These are phyloP conservation scores for Centaurea solstitialis DNA, from an alignment of 129 eudicot species.

Conservation along the genomic window DNA sequence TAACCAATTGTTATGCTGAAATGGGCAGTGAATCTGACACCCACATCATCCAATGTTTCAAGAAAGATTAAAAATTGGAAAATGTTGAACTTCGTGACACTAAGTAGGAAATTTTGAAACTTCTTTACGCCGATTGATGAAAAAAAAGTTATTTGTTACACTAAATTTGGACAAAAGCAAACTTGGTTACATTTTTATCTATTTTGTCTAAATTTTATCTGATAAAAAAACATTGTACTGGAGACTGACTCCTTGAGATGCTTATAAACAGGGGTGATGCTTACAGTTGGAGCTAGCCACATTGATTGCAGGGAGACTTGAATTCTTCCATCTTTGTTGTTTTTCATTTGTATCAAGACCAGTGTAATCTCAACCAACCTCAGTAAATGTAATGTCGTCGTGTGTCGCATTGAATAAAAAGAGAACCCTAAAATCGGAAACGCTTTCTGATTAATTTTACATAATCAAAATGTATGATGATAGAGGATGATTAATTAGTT, in stretches of 20 bases:
- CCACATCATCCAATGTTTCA: not conserved
- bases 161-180: not conserved
- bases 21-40: not conserved
- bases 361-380: constrained; percentile 10
- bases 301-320: constrained; percentile 4
- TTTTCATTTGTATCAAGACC: constrained; percentile 20
- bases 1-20: not conserved
- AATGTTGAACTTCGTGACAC: not conserved
- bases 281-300: constrained; percentile 16
- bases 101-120: not conserved
- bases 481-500: no score
- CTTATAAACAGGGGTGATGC: constrained; percentile 1
- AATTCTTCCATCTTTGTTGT: constrained; percentile 5
- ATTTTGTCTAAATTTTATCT: not conserved
- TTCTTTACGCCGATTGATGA: not conserved
- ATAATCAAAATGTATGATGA: no score
- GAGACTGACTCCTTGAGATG: constrained; percentile 6
- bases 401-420: constrained; percentile 19
- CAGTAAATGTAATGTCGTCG: constrained; percentile 8
- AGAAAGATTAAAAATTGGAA: not conserved
- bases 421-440: no score
- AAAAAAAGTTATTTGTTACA: not conserved
- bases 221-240: not conserved
- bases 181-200: not conserved
- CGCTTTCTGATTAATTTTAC: no score